phyloP scores from a whole-genome alignment of 345 rosid species.

The Acer negundo region DNA sequence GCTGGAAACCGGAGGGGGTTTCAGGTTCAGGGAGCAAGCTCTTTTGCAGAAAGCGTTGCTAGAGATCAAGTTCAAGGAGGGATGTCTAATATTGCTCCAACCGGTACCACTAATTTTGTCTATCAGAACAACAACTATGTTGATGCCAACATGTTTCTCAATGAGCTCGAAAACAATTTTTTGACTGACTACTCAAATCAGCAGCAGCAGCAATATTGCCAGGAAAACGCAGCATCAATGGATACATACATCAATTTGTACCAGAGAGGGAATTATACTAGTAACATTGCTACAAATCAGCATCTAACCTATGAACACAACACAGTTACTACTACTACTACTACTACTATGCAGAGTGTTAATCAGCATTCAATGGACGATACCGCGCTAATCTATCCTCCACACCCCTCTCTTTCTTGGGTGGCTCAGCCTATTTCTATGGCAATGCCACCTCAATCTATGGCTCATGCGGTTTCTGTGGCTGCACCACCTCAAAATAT shows the following conservation, averaged over 20 bases:
- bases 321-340: background rate
- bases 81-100: background rate
- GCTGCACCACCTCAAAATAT: background rate
- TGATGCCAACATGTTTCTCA: background rate
- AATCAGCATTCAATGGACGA: background rate
- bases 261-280: background rate
- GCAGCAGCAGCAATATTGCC: slow-evolving; percentile 1
- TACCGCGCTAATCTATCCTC: background rate
- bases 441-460: background rate
- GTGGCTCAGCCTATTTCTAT: background rate
- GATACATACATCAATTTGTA: background rate
- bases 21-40: slow-evolving; percentile 16
- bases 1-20: background rate
- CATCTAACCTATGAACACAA: background rate
- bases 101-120: background rate
- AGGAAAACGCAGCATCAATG: background rate
- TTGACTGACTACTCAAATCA: slow-evolving; percentile 15
- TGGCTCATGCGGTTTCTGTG: background rate
- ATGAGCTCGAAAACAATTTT: background rate
- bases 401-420: background rate
- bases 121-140: slow-evolving; percentile 4
- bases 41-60: background rate
- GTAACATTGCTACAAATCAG: background rate
- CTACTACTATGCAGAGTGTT: background rate
- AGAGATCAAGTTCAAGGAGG: slow-evolving; percentile 13